phyloP scores from a whole-genome alignment of 305 asterid species.

The Solanum hybrid region DNA sequence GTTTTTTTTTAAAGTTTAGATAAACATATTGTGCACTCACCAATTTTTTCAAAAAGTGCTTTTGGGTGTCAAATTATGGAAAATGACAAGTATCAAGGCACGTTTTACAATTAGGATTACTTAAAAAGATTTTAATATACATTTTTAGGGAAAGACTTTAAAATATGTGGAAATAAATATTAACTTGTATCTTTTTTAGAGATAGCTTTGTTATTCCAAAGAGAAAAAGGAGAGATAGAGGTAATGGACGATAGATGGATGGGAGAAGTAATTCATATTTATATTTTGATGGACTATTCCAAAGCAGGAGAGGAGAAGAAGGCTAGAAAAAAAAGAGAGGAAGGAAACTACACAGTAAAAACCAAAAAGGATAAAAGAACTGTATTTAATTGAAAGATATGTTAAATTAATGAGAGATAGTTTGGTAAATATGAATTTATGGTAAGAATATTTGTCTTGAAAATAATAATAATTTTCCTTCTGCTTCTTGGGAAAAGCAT shows the following conservation, averaged over 20 bases:
- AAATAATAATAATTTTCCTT: background rate
- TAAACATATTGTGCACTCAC: background rate
- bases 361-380: background rate
- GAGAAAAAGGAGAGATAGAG: background rate
- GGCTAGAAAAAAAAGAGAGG: background rate
- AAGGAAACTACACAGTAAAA: background rate
- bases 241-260: background rate
- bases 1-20: background rate
- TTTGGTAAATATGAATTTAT: background rate
- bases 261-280: background rate
- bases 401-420: background rate
- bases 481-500: background rate
- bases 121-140: background rate
- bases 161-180: background rate
- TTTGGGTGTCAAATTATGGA: background rate
- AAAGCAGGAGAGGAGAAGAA: background rate
- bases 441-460: background rate
- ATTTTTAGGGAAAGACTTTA: background rate
- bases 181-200: background rate
- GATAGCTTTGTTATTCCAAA: background rate
- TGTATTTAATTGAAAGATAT: background rate
- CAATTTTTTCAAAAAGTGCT: background rate
- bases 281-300: background rate
- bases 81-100: background rate
- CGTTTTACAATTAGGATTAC: background rate